A percentile compares a stretch with the other conserved stretches of the same genome.
phyloP scores from a whole-genome alignment of 768 basidiomycete species.

The Cystofilobasidium macerans region DNA sequence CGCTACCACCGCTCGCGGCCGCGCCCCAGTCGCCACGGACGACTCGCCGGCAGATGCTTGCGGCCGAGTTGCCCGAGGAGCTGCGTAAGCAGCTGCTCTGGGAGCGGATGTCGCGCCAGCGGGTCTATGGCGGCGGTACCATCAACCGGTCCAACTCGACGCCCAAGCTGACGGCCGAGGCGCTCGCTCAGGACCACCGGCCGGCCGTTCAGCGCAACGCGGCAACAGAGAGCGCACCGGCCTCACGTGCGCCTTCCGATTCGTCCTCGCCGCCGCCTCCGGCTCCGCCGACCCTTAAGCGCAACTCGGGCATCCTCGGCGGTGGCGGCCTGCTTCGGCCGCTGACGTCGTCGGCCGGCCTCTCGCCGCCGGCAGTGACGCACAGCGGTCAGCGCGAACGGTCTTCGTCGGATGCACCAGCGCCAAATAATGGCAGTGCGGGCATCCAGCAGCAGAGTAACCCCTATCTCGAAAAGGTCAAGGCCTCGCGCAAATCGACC shows the following conservation, averaged over 20 bases:
- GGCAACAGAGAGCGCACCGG: constrained; percentile 4
- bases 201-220: not conserved
- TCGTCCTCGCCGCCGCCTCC: not conserved
- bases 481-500: constrained; percentile 7
- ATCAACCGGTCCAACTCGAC: constrained; percentile 15
- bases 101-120: constrained; percentile 43
- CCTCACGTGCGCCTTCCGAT: not conserved
- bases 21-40: constrained; percentile 73
- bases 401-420: not conserved
- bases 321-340: constrained; percentile 20
- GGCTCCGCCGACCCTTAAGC: constrained; percentile 8
- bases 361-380: not conserved
- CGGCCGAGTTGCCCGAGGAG: constrained; percentile 74
- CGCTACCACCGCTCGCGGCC: constrained; percentile 30
- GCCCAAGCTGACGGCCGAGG: constrained; percentile 8
- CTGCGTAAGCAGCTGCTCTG: constrained; percentile 68
- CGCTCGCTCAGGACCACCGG: not conserved
- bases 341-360: constrained; percentile 11
- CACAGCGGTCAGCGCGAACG: not conserved
- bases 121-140: constrained; percentile 27
- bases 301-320: constrained; percentile 6
- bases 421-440: too few relatives aligned
- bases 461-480: constrained; percentile 6
- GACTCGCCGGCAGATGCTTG: constrained; percentile 70
- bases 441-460: too few relatives aligned